Conservation (phyloP, 2,329 filamentous ascomycete genomes). For the Metarhizium rileyi region DNA sequence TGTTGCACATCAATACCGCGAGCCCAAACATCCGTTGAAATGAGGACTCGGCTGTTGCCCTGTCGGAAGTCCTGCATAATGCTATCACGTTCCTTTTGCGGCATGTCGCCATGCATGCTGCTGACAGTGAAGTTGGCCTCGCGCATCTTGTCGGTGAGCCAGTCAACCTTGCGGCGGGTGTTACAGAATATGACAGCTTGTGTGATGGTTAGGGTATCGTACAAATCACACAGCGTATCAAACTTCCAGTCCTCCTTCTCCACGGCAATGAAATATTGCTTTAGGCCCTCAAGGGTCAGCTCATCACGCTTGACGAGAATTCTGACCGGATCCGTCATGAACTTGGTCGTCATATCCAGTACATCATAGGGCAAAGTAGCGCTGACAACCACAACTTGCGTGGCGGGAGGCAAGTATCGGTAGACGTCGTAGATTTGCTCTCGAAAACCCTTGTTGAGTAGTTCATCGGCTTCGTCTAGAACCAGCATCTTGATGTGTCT, state of each 20-base stretch:
- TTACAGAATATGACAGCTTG: slow-evolving; percentile 99
- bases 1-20: slow-evolving; percentile 98
- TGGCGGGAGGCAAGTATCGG: slow-evolving; percentile 89
- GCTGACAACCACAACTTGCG: slow-evolving; percentile 96
- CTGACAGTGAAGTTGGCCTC: slow-evolving; percentile 98
- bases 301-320: slow-evolving; percentile 99
- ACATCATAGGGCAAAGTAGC: slow-evolving; percentile 97
- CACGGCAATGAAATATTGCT: slow-evolving; percentile 98
- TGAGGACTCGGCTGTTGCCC: slow-evolving; percentile 90
- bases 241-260: slow-evolving; percentile 99
- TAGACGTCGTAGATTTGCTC: slow-evolving; percentile 99
- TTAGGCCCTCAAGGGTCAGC: slow-evolving; percentile 90
- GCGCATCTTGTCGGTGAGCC: slow-evolving; percentile 98
- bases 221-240: slow-evolving; percentile 94
- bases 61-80: slow-evolving; percentile 99
- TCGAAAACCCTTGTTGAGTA: slow-evolving; percentile 86
- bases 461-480: slow-evolving; percentile 51
- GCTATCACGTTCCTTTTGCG: slow-evolving; percentile 92
- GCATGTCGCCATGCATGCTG: slow-evolving; percentile 99
- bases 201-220: slow-evolving; percentile 96
- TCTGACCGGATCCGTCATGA: slow-evolving; percentile 96
- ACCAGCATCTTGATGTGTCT: slow-evolving; percentile 57
- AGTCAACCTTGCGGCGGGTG: slow-evolving; percentile 96
- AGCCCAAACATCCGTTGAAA: slow-evolving; percentile 96
- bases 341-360: slow-evolving; percentile 98